Evolutionary conservation across 345 rosid genomes (phyloP).

Genomic region (Salix koriyanagi): DNA sequence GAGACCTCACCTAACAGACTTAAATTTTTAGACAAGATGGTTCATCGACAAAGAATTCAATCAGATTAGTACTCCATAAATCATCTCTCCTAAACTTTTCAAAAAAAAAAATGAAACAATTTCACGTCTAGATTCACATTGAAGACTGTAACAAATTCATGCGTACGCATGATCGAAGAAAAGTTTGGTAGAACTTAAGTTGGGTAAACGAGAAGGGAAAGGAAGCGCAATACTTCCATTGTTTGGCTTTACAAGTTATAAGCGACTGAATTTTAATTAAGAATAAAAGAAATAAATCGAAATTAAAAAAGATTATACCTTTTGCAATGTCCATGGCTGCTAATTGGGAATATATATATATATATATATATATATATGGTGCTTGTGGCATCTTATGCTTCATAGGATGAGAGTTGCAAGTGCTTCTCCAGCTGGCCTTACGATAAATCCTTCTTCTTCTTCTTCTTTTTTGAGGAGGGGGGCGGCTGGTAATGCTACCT

Average conservation of each 20-base stretch:
- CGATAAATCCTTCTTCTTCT: neutral
- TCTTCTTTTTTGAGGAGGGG: neutral
- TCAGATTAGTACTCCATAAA: too few relatives aligned
- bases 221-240: neutral
- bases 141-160: too few relatives aligned
- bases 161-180: neutral
- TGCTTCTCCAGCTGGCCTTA: constrained; percentile 3
- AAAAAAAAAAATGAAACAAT: too few relatives aligned
- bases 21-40: too few relatives aligned
- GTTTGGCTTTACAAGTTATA: neutral
- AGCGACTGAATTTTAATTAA: neutral
- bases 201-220: neutral
- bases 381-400: neutral
- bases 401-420: neutral
- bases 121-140: neutral
- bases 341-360: neutral
- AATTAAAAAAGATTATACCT: too few relatives aligned
- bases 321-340: neutral
- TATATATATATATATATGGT: neutral
- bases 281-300: too few relatives aligned
- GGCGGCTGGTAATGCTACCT: neutral
- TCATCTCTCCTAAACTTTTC: neutral
- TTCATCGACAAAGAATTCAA: too few relatives aligned
- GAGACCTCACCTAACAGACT: too few relatives aligned
- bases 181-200: too few relatives aligned